Base-by-base conservation (phyloP, 768 basidiomycete genomes). In the Podaxis sp. region DNA sequence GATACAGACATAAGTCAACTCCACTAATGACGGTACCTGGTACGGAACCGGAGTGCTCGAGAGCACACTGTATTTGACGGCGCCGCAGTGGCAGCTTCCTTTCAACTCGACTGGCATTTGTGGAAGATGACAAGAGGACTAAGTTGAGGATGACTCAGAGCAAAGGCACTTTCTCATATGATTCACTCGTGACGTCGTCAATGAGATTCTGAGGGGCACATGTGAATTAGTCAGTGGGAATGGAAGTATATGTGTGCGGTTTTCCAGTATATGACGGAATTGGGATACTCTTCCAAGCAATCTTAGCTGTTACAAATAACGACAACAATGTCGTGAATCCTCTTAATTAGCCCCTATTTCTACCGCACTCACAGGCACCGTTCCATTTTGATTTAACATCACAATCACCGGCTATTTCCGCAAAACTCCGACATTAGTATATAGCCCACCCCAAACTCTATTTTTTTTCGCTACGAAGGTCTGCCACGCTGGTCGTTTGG, bases 11-110 rank as follows among this genome's bases (percentile, higher is more conserved):
- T 50, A 23, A 47, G 16, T 47, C 25, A 38, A 46, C 11, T 50
- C 46, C 50, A 21, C 14, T 32, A 16, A 11, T 13, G 36, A 35
- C 62, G 73, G 28, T 57, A 84, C 86, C 74, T 87, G 85, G 67
- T 86, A 89, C 5, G 87, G 86, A 4, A 86, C 77, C 1, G 86
- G 76, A 0, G 84, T 87, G 66, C 82, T 87, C 0, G 80, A 82
- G 55, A 79, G 67, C 1, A 82, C 67, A 14, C 66, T 74, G 64
- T 82, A 84, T 59, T 69, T 73, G 25, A 83, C 78, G 11, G 80
- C 75, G 23, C 82, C 81, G 65, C 82, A 83, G 65, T 83, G 82
- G 64, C 81, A 84, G 59, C 78, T 81, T 64, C 82, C 82, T 66
- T 79, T 75, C 16, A 88, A 73, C 65, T 82, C 74, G 50, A 85